A percentile compares a stretch with the other conserved stretches of the same genome.
Evolutionary conservation across 495 filamentous ascomycete species (phyloP).

Genomic region (Cercophora sp.): DNA sequence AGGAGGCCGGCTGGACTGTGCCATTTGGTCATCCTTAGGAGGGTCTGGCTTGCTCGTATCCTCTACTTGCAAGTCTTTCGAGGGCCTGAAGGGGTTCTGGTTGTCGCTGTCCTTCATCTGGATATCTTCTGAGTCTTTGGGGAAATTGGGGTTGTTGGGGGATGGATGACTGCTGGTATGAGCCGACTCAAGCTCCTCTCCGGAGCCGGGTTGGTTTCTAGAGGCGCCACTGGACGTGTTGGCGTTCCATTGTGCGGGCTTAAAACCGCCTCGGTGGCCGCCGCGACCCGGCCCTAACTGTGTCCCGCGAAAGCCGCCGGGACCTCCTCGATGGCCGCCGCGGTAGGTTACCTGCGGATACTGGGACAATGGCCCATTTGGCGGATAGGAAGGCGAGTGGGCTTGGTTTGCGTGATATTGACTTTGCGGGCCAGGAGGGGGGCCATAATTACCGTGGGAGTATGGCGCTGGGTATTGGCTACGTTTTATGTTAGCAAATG

Average conservation of each 20-base stretch:
- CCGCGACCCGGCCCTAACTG: constrained; percentile 31
- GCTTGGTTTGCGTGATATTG: constrained; percentile 32
- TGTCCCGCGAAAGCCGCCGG: constrained; percentile 37
- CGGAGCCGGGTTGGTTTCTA: constrained; percentile 13
- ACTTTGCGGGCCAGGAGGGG: constrained; percentile 48
- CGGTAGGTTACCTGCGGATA: constrained; percentile 50
- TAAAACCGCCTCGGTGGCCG: constrained; percentile 34
- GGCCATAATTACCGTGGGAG: constrained; percentile 50
- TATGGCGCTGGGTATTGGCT: constrained; percentile 57
- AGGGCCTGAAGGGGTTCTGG: constrained; percentile 56
- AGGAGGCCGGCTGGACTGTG: constrained; percentile 44
- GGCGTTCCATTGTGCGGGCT: constrained; percentile 32
- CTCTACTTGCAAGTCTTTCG: constrained; percentile 62
- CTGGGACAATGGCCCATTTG: constrained; percentile 48
- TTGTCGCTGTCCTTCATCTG: constrained; percentile 53
- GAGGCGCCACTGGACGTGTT: constrained; percentile 16
- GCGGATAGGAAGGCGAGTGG: constrained; percentile 49
- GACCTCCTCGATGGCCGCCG: constrained; percentile 46
- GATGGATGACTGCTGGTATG: constrained; percentile 31
- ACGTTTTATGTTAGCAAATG: constrained; percentile 11
- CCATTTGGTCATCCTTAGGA: constrained; percentile 38
- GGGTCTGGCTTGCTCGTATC: constrained; percentile 49
- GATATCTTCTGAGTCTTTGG: constrained; percentile 22
- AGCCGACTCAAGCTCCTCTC: constrained; percentile 27
- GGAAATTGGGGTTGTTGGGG: constrained; percentile 45